Percentiles rank a stretch among this genome's conserved stretches.
Conservation (phyloP, 2,329 filamentous ascomycete species). For the Apiospora marii region DNA sequence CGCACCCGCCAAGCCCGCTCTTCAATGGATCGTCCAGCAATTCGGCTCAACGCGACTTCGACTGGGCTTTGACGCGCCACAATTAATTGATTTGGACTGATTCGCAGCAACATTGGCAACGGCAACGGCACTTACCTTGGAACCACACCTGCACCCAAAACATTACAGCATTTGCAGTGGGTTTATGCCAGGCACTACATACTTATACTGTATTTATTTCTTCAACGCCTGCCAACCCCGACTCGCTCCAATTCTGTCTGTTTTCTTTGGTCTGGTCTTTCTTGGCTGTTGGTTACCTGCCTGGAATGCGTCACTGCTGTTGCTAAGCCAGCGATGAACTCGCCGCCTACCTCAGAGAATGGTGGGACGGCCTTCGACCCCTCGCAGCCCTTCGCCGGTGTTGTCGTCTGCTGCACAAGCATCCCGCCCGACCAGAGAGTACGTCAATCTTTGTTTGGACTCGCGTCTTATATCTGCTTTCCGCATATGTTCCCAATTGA, state of each 20-base stretch:
- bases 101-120: conserved; percentile 5
- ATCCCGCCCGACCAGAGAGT: conserved; percentile 82
- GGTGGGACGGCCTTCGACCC: conserved; percentile 28
- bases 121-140: not conserved
- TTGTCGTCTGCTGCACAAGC: conserved; percentile 79
- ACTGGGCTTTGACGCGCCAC: conserved; percentile 12
- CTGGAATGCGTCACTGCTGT: conserved; percentile 30
- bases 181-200: not conserved
- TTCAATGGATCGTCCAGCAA: not conserved
- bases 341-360: conserved; percentile 35
- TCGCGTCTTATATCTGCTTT: not conserved
- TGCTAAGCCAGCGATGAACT: conserved; percentile 33
- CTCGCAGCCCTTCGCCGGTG: conserved; percentile 12
- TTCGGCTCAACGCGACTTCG: conserved; percentile 9
- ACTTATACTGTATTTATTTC: not conserved
- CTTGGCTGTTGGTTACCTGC: not conserved
- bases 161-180: not conserved
- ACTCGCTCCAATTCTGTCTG: not conserved
- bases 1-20: not conserved
- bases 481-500: not conserved
- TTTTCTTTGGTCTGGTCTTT: not conserved
- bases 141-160: not conserved
- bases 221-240: not conserved
- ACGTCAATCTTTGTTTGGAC: conserved; percentile 41
- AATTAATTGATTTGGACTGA: conserved; percentile 9